Evolutionary conservation across 2,329 filamentous ascomycete species (phyloP).

Genomic region (Emergomyces orientalis): DNA sequence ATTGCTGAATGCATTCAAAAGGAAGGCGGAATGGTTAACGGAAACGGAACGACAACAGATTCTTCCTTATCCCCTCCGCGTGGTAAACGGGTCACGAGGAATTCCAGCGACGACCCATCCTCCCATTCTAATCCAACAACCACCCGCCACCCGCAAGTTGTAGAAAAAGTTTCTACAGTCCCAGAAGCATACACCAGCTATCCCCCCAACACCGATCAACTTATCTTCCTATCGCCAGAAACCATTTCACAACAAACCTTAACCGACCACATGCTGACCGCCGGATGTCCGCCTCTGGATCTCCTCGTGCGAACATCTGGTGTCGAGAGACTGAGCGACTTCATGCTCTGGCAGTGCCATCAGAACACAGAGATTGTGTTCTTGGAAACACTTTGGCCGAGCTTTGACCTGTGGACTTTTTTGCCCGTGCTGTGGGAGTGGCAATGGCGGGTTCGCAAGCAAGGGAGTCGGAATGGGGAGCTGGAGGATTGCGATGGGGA

Average conservation of each 20-base stretch:
- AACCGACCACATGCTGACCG: constrained; percentile 78
- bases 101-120: constrained; percentile 25
- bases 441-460: constrained; percentile 57
- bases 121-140: constrained; percentile 22
- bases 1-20: constrained; percentile 79
- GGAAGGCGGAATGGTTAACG: constrained; percentile 38
- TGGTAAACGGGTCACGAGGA: neutral
- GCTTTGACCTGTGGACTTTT: constrained; percentile 91
- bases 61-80: constrained; percentile 28
- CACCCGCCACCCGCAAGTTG: constrained; percentile 27
- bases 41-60: constrained; percentile 35
- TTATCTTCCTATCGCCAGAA: constrained; percentile 64
- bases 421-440: constrained; percentile 87
- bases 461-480: constrained; percentile 9
- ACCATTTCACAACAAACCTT: constrained; percentile 75
- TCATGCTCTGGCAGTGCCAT: constrained; percentile 98
- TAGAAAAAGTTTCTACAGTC: constrained; percentile 15
- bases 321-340: constrained; percentile 86
- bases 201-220: constrained; percentile 19
- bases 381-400: constrained; percentile 84
- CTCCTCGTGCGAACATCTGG: constrained; percentile 87
- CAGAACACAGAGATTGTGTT: constrained; percentile 89
- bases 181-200: constrained; percentile 16
- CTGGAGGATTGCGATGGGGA: neutral
- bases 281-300: constrained; percentile 75